phyloP scores from a whole-genome alignment of 164 flowering plant genomes.

The Annona squamosa region DNA sequence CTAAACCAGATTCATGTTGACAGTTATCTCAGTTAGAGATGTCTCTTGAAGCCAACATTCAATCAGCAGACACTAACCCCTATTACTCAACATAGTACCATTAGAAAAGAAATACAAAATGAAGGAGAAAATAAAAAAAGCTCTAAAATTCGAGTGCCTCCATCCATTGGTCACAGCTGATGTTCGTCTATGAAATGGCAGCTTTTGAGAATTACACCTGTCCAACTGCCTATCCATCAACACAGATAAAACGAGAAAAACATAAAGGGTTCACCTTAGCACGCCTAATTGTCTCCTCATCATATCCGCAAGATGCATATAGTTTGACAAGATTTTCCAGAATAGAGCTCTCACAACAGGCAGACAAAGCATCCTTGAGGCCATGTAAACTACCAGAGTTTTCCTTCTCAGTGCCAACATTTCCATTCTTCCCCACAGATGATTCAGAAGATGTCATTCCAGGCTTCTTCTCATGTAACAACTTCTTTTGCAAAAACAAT shows the following conservation, averaged over 20 bases:
- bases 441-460: slow-evolving; percentile 23
- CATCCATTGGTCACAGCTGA: not conserved
- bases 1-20: not conserved
- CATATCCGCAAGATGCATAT: slow-evolving; percentile 45
- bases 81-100: not conserved
- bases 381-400: slow-evolving; percentile 18
- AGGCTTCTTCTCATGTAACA: slow-evolving; percentile 37
- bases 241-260: not conserved
- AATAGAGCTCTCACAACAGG: slow-evolving; percentile 43
- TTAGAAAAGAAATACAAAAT: not conserved
- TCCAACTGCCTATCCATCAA: not conserved
- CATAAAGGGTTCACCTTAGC: slow-evolving; percentile 49
- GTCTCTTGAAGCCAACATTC: not conserved
- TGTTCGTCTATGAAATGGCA: not conserved
- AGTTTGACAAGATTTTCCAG: slow-evolving; percentile 47
- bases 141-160: not conserved
- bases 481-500: slow-evolving; percentile 53
- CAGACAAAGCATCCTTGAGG: slow-evolving; percentile 35
- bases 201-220: not conserved
- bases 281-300: slow-evolving; percentile 25
- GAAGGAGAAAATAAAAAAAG: not conserved
- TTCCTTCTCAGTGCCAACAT: slow-evolving; percentile 18
- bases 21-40: not conserved
- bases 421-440: slow-evolving; percentile 21
- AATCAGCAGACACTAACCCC: not conserved